Base-by-base conservation (phyloP, 2,329 filamentous ascomycete genomes). In the Alternaria incomplexa region DNA sequence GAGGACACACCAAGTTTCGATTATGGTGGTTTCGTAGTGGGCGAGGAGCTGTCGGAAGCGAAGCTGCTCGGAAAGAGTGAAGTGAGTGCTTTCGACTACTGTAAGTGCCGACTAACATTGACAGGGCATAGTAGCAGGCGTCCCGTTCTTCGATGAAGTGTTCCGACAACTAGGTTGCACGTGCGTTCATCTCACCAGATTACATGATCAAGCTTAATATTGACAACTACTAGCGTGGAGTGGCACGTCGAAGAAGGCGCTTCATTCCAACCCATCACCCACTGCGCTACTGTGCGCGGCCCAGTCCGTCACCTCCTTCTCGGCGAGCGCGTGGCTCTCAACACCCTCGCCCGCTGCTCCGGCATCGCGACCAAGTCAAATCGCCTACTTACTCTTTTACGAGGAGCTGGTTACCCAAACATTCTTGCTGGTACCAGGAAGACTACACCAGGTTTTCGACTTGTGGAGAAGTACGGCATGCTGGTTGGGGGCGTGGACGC, bases 401-500 rank as follows among this genome's bases (percentile, higher is more conserved):
- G 86, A 48, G 77, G 82, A 10, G 85, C 87, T 4, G 94, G 94
- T 3, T 98, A 95, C 82, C 84, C 83, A 26, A 95, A 95, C 62
- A 90, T 90, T 3, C 84, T 99, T n/a, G 95, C 96, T 0, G 96
- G 96, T 46, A 99, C 96, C 48, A 88, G 96, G 77, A 99, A 99
- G 85, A 99, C 96, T 0, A 99, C 96, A 0, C 96, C 96, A 0
- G 96, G 96, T 0, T 99, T 98, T 83, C 87, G 96, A 11, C 83
- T 98, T 5, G 94, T 98, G 10, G 96, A 99, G 82, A 99, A 99
- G 83, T 99, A 99, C 81, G 96, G 93, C 71, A 97, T 99, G 91
- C 84, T 97, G 22, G 91, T 97, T 15, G 96, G 95, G 60, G 96
- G 96, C 11, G 94, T 93, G 15, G 96, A 99, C 81, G 88, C 90